Conservation (phyloP, 768 basidiomycete species). For the Baorangia bicolor region DNA sequence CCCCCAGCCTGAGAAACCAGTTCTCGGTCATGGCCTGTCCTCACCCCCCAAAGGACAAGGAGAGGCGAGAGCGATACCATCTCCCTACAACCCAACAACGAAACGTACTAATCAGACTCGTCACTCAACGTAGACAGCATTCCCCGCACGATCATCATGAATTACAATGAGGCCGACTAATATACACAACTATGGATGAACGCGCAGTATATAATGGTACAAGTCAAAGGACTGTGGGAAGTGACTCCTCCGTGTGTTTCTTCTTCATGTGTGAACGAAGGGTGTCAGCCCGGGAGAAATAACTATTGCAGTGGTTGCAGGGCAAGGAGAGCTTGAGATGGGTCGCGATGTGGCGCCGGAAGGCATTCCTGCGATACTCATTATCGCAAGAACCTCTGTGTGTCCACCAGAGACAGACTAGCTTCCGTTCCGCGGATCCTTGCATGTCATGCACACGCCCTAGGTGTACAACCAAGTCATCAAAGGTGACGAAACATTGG, state of each 20-base stretch:
- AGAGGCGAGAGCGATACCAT: no score
- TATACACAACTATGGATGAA: no score
- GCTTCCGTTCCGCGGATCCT: background rate
- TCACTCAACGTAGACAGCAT: no score
- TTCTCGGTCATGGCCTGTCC: no score
- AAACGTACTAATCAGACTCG: no score
- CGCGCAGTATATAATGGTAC: no score
- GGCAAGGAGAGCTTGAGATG: background rate
- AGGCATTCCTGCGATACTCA: background rate
- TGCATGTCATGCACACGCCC: background rate
- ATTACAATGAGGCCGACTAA: no score
- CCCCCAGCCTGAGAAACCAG: no score
- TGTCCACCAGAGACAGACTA: conserved; percentile 1
- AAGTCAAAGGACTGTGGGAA: no score
- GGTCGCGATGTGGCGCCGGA: background rate
- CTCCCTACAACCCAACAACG: no score
- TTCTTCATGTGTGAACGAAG: background rate
- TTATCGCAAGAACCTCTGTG: background rate
- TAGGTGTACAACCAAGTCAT: background rate
- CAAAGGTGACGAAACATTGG: background rate
- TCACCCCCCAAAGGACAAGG: no score
- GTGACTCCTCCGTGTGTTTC: background rate
- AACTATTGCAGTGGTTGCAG: background rate
- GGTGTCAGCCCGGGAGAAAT: background rate
- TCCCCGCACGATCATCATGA: no score